Conservation (phyloP, 495 filamentous ascomycete genomes). For the Astrothelium subdiscretum region DNA sequence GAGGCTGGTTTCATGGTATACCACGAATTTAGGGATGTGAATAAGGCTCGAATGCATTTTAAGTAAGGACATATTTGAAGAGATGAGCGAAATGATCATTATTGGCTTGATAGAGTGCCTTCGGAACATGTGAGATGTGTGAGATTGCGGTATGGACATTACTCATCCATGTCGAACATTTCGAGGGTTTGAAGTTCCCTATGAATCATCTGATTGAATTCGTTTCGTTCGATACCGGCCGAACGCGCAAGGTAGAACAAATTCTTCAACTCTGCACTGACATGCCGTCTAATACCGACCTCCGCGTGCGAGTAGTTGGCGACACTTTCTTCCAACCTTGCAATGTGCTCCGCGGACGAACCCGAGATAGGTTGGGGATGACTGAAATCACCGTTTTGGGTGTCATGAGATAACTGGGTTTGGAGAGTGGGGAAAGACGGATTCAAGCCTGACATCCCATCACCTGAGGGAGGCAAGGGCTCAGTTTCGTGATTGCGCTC, state of each 20-base stretch:
- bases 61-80: too few species aligned
- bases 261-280: conserved; percentile 78
- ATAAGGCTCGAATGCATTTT: too few species aligned
- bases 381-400: conserved; percentile 8
- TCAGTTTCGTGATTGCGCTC: conserved; percentile 23
- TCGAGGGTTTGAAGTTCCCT: conserved; percentile 69
- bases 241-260: conserved; percentile 69
- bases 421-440: not conserved
- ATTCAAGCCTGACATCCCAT: not conserved
- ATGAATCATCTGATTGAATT: conserved; percentile 72
- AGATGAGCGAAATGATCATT: too few species aligned
- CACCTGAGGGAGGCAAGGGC: not conserved
- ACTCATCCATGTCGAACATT: conserved; percentile 58
- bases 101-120: too few species aligned
- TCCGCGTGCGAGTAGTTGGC: conserved; percentile 56
- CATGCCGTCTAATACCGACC: conserved; percentile 77
- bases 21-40: too few species aligned
- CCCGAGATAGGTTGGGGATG: conserved; percentile 8
- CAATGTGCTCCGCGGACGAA: conserved; percentile 41
- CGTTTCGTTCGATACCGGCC: conserved; percentile 67
- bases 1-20: too few species aligned
- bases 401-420: conserved; percentile 29
- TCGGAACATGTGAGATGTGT: not conserved
- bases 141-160: not conserved
- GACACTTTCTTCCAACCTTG: conserved; percentile 54